phyloP scores from a whole-genome alignment of 495 filamentous ascomycete species.

The Hypoxylon subgilvum region DNA sequence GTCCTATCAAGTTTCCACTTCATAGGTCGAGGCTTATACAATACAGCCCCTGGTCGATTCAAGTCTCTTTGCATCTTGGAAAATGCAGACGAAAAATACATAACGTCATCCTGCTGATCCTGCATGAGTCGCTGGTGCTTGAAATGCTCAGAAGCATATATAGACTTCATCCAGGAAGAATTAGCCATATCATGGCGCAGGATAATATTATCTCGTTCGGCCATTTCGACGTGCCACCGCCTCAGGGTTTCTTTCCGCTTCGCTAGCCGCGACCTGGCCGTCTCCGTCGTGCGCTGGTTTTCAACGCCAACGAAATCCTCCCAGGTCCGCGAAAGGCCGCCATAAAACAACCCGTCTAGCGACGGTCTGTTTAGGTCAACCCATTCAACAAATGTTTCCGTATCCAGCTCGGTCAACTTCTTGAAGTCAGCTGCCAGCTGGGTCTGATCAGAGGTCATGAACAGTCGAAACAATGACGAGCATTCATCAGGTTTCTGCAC shows the following conservation, averaged over 20 bases:
- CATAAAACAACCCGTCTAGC: conserved; percentile 81
- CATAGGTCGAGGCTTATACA: conserved; percentile 65
- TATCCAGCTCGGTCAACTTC: conserved; percentile 83
- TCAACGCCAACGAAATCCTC: conserved; percentile 80
- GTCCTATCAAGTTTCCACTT: conserved; percentile 95
- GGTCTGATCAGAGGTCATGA: conserved; percentile 69
- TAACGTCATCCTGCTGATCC: conserved; percentile 87
- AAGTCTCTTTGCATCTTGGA: conserved; percentile 75
- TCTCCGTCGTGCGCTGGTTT: conserved; percentile 76
- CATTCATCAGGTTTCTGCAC: conserved; percentile 93
- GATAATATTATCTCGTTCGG: conserved; percentile 70
- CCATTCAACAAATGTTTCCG: conserved; percentile 84
- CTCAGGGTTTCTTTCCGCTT: conserved; percentile 83
- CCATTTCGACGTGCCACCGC: conserved; percentile 73
- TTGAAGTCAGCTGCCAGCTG: conserved; percentile 79
- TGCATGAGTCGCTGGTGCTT: conserved; percentile 87
- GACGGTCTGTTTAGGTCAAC: conserved; percentile 81
- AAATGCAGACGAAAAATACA: conserved; percentile 74
- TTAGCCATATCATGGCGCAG: conserved; percentile 82
- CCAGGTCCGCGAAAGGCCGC: conserved; percentile 78
- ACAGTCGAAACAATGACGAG: conserved; percentile 70
- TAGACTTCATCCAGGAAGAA: conserved; percentile 90
- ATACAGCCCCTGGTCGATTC: conserved; percentile 75
- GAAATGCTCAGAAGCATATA: conserved; percentile 87
- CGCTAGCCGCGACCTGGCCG: conserved; percentile 65